Base-by-base conservation (phyloP, 108 stramenopile genomes). In the Chaetoceros tenuissimus region DNA sequence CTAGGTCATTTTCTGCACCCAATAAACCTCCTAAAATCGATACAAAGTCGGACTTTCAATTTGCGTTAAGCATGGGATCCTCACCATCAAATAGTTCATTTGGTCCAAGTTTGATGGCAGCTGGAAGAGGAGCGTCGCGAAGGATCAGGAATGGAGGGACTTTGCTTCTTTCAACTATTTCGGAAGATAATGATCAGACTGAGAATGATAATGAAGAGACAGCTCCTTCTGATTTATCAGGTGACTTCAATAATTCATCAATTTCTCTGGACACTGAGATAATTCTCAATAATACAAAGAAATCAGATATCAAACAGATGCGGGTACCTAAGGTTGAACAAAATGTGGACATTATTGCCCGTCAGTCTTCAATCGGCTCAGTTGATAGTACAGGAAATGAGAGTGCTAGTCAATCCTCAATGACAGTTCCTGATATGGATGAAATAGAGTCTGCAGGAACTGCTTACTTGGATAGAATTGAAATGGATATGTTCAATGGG, bases 391-490 rank as follows among this genome's bases (percentile, higher is more conserved):
- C 13, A 16, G 19, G 7, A 7, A 16, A 7, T 49, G 13, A 16
- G n/a, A n/a, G 23, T 23, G 48, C 7, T 7, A 24, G 48, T 7
- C 19, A 49, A 49, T 49, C 48, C 7, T 31, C 19, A 25, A 21
- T 54, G 19, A 21, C 53, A 26, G 34, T 40, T 13, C 34, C 34
- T 40, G 13, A 40, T 40, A 40, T 40, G 34, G 83, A 78, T 18
- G 81, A 85, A n/a, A 87, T 92, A 53, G 83, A 86, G 64, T 58
- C 56, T 43, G 80, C 84, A 16, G 87, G 85, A 24, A 77, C 79
- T 46, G 80, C 82, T 0, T 92, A 89, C 71, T 78, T 92, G 31
- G 86, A 88, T 55, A 60, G 56, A 8, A 80, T 92, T 26, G 83
- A 79, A 49, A 75, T 80, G 66, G 72, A 50, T 56, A 64, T 86